Evolutionary conservation across 495 filamentous ascomycete genomes (phyloP).

Genomic region (Lindgomyces ingoldianus): DNA sequence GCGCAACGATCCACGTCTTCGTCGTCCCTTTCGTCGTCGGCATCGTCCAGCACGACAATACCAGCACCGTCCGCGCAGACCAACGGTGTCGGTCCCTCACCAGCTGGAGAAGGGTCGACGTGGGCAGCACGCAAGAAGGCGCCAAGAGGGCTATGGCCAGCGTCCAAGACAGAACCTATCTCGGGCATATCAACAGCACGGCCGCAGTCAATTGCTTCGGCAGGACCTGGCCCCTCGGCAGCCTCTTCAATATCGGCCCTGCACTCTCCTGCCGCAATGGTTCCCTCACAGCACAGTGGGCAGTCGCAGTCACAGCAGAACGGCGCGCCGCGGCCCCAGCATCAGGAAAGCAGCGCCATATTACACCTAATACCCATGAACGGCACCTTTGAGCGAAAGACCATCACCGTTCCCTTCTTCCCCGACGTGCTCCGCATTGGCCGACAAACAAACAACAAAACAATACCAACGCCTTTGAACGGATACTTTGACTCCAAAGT

Average conservation of each 20-base stretch:
- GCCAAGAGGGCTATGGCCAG: slow-evolving; percentile 69
- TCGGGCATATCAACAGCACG: slow-evolving; percentile 63
- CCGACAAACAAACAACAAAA: slow-evolving; percentile 95
- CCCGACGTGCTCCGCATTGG: slow-evolving; percentile 91
- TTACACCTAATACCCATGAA: slow-evolving; percentile 84
- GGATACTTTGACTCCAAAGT: slow-evolving; percentile 98
- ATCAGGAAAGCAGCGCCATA: slow-evolving; percentile 67
- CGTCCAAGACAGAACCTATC: slow-evolving; percentile 66
- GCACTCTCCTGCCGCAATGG: slow-evolving; percentile 71
- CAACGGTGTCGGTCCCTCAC: slow-evolving; percentile 51
- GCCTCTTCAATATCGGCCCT: slow-evolving; percentile 69
- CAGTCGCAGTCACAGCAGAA: slow-evolving; percentile 61
- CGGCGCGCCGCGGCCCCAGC: slow-evolving; percentile 59
- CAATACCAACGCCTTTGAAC: slow-evolving; percentile 82
- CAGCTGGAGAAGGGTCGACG: slow-evolving; percentile 39
- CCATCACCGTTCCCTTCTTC: slow-evolving; percentile 84
- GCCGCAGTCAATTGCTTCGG: slow-evolving; percentile 63
- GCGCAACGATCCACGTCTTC: slow-evolving; percentile 84
- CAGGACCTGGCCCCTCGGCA: slow-evolving; percentile 64
- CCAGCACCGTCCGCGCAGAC: slow-evolving; percentile 50
- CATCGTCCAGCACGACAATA: slow-evolving; percentile 46
- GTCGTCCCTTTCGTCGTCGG: slow-evolving; percentile 62
- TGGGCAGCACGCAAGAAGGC: slow-evolving; percentile 66
- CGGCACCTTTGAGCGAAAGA: slow-evolving; percentile 93
- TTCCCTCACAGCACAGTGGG: slow-evolving; percentile 70